Evolutionary conservation across 768 basidiomycete genomes (phyloP).

Genomic region (Lentinula boryana): DNA sequence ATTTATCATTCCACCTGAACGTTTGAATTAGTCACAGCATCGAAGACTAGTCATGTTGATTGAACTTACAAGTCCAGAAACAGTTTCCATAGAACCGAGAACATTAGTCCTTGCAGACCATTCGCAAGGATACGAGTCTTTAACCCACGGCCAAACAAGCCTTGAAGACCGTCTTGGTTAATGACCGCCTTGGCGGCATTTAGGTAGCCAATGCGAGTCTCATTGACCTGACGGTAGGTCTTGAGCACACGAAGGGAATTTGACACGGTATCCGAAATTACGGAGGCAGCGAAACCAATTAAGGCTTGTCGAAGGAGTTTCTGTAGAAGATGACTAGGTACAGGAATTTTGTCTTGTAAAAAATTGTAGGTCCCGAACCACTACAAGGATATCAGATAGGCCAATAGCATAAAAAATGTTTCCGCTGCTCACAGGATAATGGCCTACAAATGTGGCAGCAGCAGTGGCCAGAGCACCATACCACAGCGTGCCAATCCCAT

Average conservation of each 20-base stretch:
- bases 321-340: conserved; percentile 41
- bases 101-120: conserved; percentile 88
- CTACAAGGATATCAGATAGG: conserved; percentile 24
- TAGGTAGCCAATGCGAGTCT: conserved; percentile 70
- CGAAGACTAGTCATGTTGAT: background rate
- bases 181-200: conserved; percentile 77
- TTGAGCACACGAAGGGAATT: conserved; percentile 92
- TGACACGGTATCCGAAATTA: conserved; percentile 79
- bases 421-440: conserved; percentile 63
- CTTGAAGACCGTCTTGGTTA: conserved; percentile 65
- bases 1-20: conserved; percentile 29
- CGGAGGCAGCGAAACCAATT: conserved; percentile 86
- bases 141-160: conserved; percentile 84
- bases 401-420: no score
- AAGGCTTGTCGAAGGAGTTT: conserved; percentile 77
- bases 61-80: conserved; percentile 80
- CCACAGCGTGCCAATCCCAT: conserved; percentile 79
- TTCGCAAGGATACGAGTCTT: conserved; percentile 88
- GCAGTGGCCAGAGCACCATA: conserved; percentile 91
- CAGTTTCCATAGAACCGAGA: conserved; percentile 85
- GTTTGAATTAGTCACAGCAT: background rate
- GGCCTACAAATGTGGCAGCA: conserved; percentile 89
- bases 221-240: conserved; percentile 92
- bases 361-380: conserved; percentile 89
- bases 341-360: conserved; percentile 59